Percentiles rank a stretch among this genome's conserved stretches.
Conservation (phyloP, 176 grass and related monocot genomes). For the Puccinellia tenuiflora region DNA sequence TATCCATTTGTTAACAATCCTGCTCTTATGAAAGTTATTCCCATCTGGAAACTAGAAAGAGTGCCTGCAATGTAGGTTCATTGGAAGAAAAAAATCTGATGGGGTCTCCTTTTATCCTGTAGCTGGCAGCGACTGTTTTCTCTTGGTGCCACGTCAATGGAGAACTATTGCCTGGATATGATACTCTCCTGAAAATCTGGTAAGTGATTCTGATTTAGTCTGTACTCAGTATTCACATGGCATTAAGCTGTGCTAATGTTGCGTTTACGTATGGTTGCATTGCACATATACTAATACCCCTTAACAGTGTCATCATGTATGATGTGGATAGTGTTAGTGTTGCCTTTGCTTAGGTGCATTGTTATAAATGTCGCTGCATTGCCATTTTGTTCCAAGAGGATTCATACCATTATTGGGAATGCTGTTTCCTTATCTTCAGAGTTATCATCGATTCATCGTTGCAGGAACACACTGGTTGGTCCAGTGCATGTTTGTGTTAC, state of each 20-base stretch:
- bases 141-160: conserved; percentile 69
- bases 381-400: background rate
- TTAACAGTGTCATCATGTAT: too few species aligned
- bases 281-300: too few species aligned
- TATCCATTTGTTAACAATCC: background rate
- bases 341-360: background rate
- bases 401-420: background rate
- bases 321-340: background rate
- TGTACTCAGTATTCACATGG: conserved; percentile 4
- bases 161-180: conserved; percentile 63
- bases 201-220: conserved; percentile 27
- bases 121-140: conserved; percentile 68
- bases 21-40: background rate
- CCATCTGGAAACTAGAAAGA: background rate
- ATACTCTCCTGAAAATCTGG: conserved; percentile 85
- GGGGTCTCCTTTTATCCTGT: conserved; percentile 21
- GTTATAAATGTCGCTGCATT: background rate
- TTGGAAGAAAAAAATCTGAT: conserved; percentile 23
- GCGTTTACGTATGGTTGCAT: background rate
- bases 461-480: background rate
- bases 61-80: background rate
- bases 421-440: background rate
- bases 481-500: background rate
- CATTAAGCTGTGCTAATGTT: background rate
- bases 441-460: background rate